Evolutionary conservation across 2,329 filamentous ascomycete genomes (phyloP), one percentile per base, ranked within the genome.

Genomic region (Sclerotinia minor): DNA sequence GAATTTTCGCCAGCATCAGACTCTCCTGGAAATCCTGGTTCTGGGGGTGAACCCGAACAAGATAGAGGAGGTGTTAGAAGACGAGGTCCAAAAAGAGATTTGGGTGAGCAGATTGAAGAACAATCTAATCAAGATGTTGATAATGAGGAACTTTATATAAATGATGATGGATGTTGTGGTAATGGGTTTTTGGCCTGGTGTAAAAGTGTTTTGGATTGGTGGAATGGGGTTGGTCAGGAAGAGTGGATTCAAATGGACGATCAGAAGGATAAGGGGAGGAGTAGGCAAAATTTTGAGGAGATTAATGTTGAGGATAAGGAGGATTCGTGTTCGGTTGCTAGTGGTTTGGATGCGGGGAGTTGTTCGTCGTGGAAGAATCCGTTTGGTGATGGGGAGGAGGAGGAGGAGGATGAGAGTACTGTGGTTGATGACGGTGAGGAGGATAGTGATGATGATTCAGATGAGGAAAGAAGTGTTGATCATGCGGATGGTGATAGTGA

Each of bases 221-320:
- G 26, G 7, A 64, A 65, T 19, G 63, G 44, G 7, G 41, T 32
- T 57, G 38, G 41, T 24, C n/a, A n/a, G n/a, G 52, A 58, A 32
- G 50, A 65, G 24, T 65, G 63, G 63, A 58, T 65, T 57, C n/a
- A 26, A 8, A 58, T 47, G 63, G 63, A 65, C 13, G 52, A 65
- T 32, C 38, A 38, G 19, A 32, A 65, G 21, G 13, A 21, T 9
- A 24, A 47, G 7, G 29, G 17, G 15, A 19, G 47, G 21, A 13
- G 35, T 47, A 2, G n/a, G 8, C 13, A 44, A 17, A n/a, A 44
- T 5, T 41, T 35, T 6, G 35, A 64, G 15, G 11, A 17, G 9
- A 11, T 21, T 17, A 21, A 19, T 38, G 26, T 9, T 19, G 5
- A 11, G 19, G 63, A 44, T 15, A 17, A 26, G 35, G 63, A 24